Conservation (phyloP, 1,284 basidiomycete genomes). For the Cryptococcus floricola region DNA sequence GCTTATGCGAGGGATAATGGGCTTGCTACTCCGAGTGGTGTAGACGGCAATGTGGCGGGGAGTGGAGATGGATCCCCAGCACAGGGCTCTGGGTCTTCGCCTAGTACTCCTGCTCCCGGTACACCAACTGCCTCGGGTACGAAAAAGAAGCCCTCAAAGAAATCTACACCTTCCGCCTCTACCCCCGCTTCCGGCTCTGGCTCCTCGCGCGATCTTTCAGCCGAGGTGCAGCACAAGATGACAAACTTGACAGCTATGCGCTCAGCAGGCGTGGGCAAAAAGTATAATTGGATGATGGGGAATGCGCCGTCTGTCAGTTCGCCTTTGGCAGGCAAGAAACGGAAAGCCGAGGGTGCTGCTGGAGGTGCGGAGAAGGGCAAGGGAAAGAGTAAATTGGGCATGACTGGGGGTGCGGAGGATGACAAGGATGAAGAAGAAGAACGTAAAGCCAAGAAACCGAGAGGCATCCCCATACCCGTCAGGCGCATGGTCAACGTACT, state of each 20-base stretch:
- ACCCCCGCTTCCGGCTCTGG: conserved; percentile 12
- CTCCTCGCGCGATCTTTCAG: conserved; percentile 22
- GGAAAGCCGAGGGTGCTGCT: conserved; percentile 12
- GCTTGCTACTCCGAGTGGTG: neutral
- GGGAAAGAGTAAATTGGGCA: neutral
- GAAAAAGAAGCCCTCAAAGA: conserved; percentile 12
- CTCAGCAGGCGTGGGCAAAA: conserved; percentile 24
- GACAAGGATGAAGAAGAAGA: conserved; percentile 9
- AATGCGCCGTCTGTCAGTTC: conserved; percentile 21
- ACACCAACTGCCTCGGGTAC: conserved; percentile 16
- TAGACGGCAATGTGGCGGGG: too few relatives aligned
- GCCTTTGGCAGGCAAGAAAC: conserved; percentile 26
- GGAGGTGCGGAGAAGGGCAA: conserved; percentile 4
- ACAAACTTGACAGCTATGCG: conserved; percentile 36
- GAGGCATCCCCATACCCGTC: conserved; percentile 7
- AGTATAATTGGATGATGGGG: conserved; percentile 42
- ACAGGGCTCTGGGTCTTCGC: conserved; percentile 4
- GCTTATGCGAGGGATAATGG: neutral
- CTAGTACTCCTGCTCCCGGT: neutral
- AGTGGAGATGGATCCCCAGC: conserved; percentile 5
- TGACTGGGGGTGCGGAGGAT: neutral
- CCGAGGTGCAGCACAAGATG: conserved; percentile 40
- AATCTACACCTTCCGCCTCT: neutral
- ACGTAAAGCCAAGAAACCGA: conserved; percentile 10
- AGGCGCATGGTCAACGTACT: conserved; percentile 8